A percentile compares a stretch with the other conserved stretches of the same genome.
Conservation (phyloP, 2,329 filamentous ascomycete genomes). For the Sclerotinia glacialis region DNA sequence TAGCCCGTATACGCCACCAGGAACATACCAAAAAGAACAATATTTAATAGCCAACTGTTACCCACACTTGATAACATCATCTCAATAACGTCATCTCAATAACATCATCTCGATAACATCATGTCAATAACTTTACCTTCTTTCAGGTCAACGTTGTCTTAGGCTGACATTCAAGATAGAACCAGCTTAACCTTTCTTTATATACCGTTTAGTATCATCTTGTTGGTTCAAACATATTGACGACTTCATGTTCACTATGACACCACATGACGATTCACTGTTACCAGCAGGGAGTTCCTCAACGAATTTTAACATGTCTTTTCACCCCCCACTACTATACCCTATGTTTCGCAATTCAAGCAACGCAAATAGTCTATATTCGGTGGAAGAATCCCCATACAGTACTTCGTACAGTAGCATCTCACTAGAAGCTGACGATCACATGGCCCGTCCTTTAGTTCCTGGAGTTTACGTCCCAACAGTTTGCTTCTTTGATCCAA, state of each 20-base stretch:
- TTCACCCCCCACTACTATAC: slow-evolving; percentile 29
- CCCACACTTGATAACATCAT: background rate
- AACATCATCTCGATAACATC: background rate
- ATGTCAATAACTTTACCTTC: slow-evolving; percentile 1
- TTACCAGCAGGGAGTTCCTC: slow-evolving; percentile 48
- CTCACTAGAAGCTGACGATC: slow-evolving; percentile 39
- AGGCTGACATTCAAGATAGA: background rate
- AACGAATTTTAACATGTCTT: slow-evolving; percentile 43
- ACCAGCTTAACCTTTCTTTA: background rate
- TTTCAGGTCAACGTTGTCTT: background rate
- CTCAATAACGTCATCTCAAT: background rate
- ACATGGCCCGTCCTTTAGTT: slow-evolving; percentile 43
- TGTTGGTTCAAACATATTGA: background rate
- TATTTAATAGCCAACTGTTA: slow-evolving; percentile 18
- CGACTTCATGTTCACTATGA: slow-evolving; percentile 39
- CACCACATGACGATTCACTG: slow-evolving; percentile 49
- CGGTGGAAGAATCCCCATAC: slow-evolving; percentile 38
- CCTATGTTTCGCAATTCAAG: slow-evolving; percentile 31
- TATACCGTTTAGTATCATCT: background rate
- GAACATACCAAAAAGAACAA: slow-evolving; percentile 15
- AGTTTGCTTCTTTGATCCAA: slow-evolving; percentile 67
- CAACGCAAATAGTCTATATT: slow-evolving; percentile 38
- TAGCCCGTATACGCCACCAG: slow-evolving; percentile 16
- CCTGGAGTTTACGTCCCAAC: slow-evolving; percentile 70
- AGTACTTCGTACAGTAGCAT: slow-evolving; percentile 47